phyloP scores from a whole-genome alignment of 2,329 filamentous ascomycete species.

The Neonectria hederae region DNA sequence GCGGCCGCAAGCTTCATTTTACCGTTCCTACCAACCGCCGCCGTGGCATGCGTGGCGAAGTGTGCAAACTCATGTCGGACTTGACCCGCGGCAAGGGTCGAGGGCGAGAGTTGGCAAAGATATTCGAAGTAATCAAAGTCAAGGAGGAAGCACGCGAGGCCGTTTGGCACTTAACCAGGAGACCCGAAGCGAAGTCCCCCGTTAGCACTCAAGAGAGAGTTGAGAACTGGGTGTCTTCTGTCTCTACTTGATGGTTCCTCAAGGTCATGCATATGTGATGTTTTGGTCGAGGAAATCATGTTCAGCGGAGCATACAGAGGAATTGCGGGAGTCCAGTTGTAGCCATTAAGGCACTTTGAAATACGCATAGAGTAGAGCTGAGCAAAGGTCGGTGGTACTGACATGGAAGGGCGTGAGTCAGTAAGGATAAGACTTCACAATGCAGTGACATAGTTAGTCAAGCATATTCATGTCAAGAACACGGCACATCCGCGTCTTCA shows the following conservation, averaged over 20 bases:
- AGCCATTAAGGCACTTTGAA: background rate
- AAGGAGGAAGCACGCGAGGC: conserved; percentile 16
- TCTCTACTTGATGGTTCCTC: background rate
- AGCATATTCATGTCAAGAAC: background rate
- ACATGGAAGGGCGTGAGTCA: background rate
- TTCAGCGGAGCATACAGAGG: background rate
- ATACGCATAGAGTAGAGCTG: background rate
- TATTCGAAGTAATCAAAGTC: conserved; percentile 10
- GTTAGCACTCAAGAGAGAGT: background rate
- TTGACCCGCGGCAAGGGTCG: background rate
- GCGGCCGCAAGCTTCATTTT: background rate
- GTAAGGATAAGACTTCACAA: background rate
- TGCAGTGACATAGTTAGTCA: background rate
- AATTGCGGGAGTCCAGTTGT: background rate
- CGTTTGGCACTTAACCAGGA: conserved; percentile 6
- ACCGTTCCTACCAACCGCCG: background rate
- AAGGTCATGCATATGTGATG: background rate
- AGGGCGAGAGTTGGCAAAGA: background rate
- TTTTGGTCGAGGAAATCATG: background rate
- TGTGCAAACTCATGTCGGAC: conserved; percentile 10
- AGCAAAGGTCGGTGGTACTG: no score
- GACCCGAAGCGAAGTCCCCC: background rate
- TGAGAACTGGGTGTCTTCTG: background rate
- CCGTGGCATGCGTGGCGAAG: conserved; percentile 9
- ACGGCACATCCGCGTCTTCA: background rate